These are phyloP conservation scores for Eucalyptus polyanthemos DNA, from an alignment of 345 rosid species.

Conservation along the genomic window DNA sequence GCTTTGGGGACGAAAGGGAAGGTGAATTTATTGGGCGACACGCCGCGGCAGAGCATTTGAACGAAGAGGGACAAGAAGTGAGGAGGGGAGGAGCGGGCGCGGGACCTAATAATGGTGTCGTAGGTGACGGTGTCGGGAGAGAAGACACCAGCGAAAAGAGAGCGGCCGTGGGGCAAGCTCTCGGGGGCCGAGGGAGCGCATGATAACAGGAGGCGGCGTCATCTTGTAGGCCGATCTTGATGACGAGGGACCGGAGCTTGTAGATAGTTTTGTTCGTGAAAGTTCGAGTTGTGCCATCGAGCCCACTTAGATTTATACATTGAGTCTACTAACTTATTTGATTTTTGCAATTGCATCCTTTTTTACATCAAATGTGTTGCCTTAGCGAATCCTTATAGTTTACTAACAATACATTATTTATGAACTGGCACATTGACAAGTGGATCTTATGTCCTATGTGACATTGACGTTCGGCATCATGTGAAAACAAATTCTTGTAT, in stretches of 20 bases:
- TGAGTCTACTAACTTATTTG: neutral
- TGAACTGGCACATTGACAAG: neutral
- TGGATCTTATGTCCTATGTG: neutral
- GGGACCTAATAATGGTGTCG: slow-evolving; percentile 31
- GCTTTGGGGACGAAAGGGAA: slow-evolving; percentile 27
- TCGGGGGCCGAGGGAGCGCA: slow-evolving; percentile 5
- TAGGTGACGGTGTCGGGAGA: slow-evolving; percentile 21
- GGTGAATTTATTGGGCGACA: too few species aligned
- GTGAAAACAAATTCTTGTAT: too few species aligned
- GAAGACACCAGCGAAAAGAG: slow-evolving; percentile 1
- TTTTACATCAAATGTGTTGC: neutral
- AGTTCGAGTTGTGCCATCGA: neutral
- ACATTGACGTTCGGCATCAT: neutral
- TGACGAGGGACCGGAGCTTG: slow-evolving; percentile 10
- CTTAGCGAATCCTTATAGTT: neutral
- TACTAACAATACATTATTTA: neutral
- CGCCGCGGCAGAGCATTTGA: too few species aligned
- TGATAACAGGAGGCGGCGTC: neutral
- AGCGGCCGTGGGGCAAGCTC: slow-evolving; percentile 9
- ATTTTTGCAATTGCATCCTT: neutral
- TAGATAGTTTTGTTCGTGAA: slow-evolving; percentile 2
- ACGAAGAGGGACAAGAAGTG: too few species aligned
- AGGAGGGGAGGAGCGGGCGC: slow-evolving; percentile 8
- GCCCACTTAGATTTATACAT: neutral
- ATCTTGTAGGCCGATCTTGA: neutral